Evolutionary conservation across 305 asterid species (phyloP), one percentile per base, ranked within the genome.

Genomic region (Salvia sclarea): DNA sequence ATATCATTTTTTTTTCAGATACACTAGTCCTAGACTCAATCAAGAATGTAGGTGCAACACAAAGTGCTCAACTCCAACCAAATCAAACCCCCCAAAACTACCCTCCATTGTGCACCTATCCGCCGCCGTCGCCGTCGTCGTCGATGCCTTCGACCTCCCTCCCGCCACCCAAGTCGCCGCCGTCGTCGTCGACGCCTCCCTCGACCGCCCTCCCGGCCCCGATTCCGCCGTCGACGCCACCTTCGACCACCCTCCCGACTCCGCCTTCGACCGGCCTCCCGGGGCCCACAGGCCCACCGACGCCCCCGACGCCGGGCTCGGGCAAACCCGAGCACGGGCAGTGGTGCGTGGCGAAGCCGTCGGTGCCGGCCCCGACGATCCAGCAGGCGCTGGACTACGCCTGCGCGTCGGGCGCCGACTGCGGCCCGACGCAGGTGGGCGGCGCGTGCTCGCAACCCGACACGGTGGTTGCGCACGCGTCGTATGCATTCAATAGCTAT

Each of bases 401-500:
- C 9, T 78, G 82, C 35, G 66, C 65, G 0, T 56, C 73, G 22
- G 78, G 78, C 0, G 82, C 70, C 0, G 78, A 78, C 37, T 78
- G 82, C 49, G 13, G 6, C 66, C 70, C 75, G 44, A 64, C 72
- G 16, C 78, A 52, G 60, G 28, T 10, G 3, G 70, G 58, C 6
- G 80, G 73, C 24, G n/a, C 41, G 48, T 78, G 79, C 79, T 78
- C 33, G 55, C 37, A 61, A 58, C 82, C 82, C 21, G 66, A 61
- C 33, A 73, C 74, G 0, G 17, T 78, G 58, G 25, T 69, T 3
- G 82, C 76, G 2, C 82, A 78, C 49, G 79, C 86, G 20, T 72
- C 84, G 1, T 79, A 64, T 37, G 86, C 86, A 17, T 83, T 81
- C 71, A 84, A 84, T 47, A 72, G 86, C 38, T 81, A 76, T 20